Evolutionary conservation across 2,329 filamentous ascomycete genomes (phyloP).

Genomic region (Myriosclerotinia scirpicola): DNA sequence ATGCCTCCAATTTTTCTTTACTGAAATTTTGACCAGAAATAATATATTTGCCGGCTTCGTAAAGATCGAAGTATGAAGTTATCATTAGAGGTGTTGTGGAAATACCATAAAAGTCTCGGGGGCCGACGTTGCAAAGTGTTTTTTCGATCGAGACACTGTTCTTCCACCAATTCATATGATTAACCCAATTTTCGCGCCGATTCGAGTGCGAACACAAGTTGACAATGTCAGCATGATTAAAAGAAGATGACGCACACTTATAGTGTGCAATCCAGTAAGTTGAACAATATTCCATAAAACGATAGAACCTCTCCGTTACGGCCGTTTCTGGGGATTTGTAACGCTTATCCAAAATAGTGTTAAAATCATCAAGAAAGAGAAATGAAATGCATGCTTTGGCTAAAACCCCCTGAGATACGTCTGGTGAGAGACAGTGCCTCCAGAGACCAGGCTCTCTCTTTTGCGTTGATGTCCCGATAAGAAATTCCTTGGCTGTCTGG

Average conservation of each 20-base stretch:
- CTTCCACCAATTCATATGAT: too few relatives aligned
- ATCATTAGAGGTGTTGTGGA: neutral
- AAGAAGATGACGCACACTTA: too few relatives aligned
- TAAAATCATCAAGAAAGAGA: neutral
- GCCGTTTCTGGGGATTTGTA: neutral
- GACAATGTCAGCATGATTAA: neutral
- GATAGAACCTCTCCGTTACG: too few relatives aligned
- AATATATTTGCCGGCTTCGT: neutral
- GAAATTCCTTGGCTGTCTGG: constrained; percentile 26
- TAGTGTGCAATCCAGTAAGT: neutral
- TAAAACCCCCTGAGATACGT: neutral
- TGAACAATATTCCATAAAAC: neutral
- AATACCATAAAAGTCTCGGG: too few relatives aligned
- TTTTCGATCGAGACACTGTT: too few relatives aligned
- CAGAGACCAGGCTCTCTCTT: neutral
- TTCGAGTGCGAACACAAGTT: neutral
- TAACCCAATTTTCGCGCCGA: neutral
- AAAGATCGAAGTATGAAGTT: neutral
- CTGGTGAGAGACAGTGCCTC: constrained; percentile 16
- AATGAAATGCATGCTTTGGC: constrained; percentile 24
- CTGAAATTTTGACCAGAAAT: neutral
- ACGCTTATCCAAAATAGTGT: neutral
- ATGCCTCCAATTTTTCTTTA: neutral
- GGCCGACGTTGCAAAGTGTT: too few relatives aligned
- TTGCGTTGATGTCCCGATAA: neutral